Base-by-base conservation (phyloP, 1,284 basidiomycete species). In the Ustilago nuda region DNA sequence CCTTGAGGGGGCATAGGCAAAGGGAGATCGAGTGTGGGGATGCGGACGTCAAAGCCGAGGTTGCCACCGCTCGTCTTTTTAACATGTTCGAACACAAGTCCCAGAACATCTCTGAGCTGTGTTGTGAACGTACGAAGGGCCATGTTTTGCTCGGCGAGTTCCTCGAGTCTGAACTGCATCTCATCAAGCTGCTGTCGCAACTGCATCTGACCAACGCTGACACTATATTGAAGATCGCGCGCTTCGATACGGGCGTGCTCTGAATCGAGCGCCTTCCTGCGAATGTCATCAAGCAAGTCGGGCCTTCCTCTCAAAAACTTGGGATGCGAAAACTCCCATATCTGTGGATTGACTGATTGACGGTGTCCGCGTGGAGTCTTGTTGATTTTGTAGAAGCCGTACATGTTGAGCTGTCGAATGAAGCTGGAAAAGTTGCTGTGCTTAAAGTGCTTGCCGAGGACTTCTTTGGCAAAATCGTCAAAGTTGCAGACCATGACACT, bases 301-400 rank as follows among this genome's bases (percentile, higher is more conserved):
- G 91, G 90, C n/a, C 92, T 89, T 1, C 90, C 92, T 39, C 92
- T 91, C 37, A 93, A 88, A 86, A 94, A 94, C 84, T 93, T 93
- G 86, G 91, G 91, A 86, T 94, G 93, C 4, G 91, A 92, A 85
- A 94, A 94, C 85, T 94, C 93, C 93, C 93, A 94, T 13, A 91
- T 92, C 87, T 94, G 93, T 45, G 91, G 90, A 80, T 93, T 91
- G 27, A 90, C 89, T 17, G 92, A 91, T 2, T 92, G 92, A 8
- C 79, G 74, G 84, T 93, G 92, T 1, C 92, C 92, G 60, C 93
- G 91, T 23, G 93, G 93, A 6, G 93, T 93, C 91, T 93, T 87
- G 82, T 85, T 85, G 66, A 82, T 81, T 67, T 86, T 86, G 67
- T 85, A 84, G 60, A 86, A 84, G 60, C 80, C 86, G 64, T 83